Percentiles rank a stretch among this genome's conserved stretches.
phyloP scores from a whole-genome alignment of 768 basidiomycete species.

The Cystobasidium onofrii region DNA sequence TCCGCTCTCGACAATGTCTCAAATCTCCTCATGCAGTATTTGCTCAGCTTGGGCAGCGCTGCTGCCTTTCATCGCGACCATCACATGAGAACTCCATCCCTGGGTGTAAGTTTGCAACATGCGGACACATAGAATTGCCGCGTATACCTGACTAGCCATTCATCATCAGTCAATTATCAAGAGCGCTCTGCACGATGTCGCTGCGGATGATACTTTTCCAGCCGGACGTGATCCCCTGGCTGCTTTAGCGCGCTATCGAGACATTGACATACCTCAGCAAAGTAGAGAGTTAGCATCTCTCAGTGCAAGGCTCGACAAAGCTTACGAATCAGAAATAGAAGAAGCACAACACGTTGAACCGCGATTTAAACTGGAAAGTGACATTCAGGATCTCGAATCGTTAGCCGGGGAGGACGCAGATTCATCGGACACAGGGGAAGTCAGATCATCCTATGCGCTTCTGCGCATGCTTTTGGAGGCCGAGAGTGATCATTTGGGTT shows the following conservation, averaged over 20 bases:
- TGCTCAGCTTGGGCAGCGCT: not conserved
- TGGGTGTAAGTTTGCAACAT: conserved; percentile 9
- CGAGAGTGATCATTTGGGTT: not conserved
- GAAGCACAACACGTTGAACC: not conserved
- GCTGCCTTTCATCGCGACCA: conserved; percentile 10
- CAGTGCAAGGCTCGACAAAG: not conserved
- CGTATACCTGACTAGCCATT: not conserved
- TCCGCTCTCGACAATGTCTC: not conserved
- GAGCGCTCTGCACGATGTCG: not conserved
- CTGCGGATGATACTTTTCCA: not conserved
- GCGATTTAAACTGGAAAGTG: not conserved
- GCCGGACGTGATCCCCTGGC: not conserved
- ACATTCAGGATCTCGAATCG: not conserved
- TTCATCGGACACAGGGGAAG: not conserved
- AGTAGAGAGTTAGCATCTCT: not conserved
- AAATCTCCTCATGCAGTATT: not conserved
- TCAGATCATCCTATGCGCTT: not conserved
- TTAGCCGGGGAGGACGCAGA: not conserved
- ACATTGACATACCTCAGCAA: not conserved
- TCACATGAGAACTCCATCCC: not conserved
- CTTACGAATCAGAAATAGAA: not conserved
- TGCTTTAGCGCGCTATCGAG: conserved; percentile 3
- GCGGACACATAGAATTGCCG: not conserved
- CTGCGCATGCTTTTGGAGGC: not conserved
- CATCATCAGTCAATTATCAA: not conserved